These are phyloP conservation scores for Micractinium conductrix DNA, from an alignment of 139 green algal genomes.

Conservation along the genomic window DNA sequence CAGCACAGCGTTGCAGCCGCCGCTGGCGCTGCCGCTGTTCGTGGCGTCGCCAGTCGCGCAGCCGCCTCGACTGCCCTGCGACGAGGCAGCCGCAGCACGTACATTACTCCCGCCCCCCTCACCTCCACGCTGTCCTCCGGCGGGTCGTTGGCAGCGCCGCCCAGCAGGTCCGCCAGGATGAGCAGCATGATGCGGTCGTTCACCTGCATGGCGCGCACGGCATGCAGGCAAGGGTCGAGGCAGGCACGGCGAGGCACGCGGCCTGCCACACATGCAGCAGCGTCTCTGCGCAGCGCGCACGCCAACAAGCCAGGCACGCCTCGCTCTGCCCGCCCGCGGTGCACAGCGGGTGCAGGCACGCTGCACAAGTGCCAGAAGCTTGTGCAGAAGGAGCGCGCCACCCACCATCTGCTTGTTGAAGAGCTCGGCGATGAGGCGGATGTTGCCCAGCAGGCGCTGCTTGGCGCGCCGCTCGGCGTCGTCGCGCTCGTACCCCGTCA, in stretches of 20 bases:
- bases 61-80: too few relatives aligned
- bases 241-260: too few relatives aligned
- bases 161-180: slow-evolving; percentile 88
- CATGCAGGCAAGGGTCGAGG: too few relatives aligned
- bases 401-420: slow-evolving; percentile 80
- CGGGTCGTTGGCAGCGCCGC: slow-evolving; percentile 57
- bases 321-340: too few relatives aligned
- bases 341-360: neutral
- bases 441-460: slow-evolving; percentile 93
- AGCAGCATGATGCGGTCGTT: slow-evolving; percentile 94
- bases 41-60: too few relatives aligned
- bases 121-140: slow-evolving; percentile 93
- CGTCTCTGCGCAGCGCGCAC: too few relatives aligned
- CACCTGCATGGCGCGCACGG: slow-evolving; percentile 64
- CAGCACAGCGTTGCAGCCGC: neutral
- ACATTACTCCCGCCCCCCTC: neutral
- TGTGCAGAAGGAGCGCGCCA: too few relatives aligned
- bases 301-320: too few relatives aligned
- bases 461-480: slow-evolving; percentile 73
- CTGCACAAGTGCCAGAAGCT: too few relatives aligned
- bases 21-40: neutral
- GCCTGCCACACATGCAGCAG: too few relatives aligned
- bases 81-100: neutral
- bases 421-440: slow-evolving; percentile 97
- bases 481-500: slow-evolving; percentile 62